Evolutionary conservation across 352 stramenopile species (phyloP), one percentile per base, ranked within the genome.

Genomic region (Globisporangium cylindrosporum): DNA sequence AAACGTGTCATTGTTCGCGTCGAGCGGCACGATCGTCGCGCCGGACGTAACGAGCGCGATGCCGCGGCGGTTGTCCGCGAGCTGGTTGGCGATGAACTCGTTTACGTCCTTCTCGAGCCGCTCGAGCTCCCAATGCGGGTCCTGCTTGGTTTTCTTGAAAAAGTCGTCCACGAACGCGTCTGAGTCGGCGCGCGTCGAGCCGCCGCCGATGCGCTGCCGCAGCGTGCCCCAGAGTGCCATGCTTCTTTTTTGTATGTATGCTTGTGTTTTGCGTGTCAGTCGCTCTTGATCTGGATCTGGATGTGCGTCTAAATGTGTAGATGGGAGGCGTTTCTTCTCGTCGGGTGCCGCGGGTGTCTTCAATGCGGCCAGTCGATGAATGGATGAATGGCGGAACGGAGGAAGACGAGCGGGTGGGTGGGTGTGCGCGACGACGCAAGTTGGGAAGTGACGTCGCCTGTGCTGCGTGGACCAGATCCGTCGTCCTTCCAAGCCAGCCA

Each of bases 141-240:
- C 83, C 55, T 80, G 75, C n/a, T 71, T 62, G 48, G 84, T 95
- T 70, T 92, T 91, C 55, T 73, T 78, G 70, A 94, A 95, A 62
- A 94, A 95, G 15, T 89, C 77, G 62, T 93, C 76, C 25, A 95
- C 78, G 65, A 92, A 90, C 61, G 78, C 76, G 67, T 89, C 82
- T 57, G 88, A 90, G 71, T 93, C 85, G 5, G 80, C 81, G 48
- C 76, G 68, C 59, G 80, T 78, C 8, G 73, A 71, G 22, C 84
- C 81, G 20, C 84, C 84, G 70, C 87, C 79, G 57, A 94, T 90
- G 58, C 81, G 78, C 66, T 94, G 86, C 55, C 84, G 81, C 48
- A 94, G 75, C 64, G 87, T 93, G 46, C 86, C 87, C 87, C 87
- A 94, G 53, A 94, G 80, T 71, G 80, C 83, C 87, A 94, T 94